These are phyloP conservation scores for Colletotrichum sp. DNA, from an alignment of 2,329 filamentous ascomycete genomes.

Conservation along the genomic window DNA sequence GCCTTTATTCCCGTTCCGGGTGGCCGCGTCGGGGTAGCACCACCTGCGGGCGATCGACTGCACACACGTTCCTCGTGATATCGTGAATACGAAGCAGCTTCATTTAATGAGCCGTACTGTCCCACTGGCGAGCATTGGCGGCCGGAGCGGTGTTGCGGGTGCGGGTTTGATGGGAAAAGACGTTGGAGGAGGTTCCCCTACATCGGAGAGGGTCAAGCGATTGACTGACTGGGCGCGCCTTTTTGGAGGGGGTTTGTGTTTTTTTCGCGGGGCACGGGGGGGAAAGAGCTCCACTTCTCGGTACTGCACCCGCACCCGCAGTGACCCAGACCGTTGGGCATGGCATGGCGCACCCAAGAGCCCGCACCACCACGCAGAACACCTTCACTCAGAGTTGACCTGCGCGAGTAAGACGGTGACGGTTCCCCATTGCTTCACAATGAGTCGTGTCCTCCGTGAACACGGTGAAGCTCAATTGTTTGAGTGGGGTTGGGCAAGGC, in stretches of 20 bases:
- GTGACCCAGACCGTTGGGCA: neutral
- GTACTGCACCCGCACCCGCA: neutral
- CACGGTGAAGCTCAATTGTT: neutral
- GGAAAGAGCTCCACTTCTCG: neutral
- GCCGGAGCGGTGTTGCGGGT: neutral
- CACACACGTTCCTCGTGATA: neutral
- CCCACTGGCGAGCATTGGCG: neutral
- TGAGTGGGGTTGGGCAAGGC: neutral
- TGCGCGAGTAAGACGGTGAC: neutral
- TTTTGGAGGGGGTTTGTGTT: neutral
- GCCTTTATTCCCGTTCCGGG: conserved; percentile 11
- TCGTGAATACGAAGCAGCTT: conserved; percentile 1
- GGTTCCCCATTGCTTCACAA: neutral
- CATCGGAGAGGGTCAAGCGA: neutral
- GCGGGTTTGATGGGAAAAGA: neutral
- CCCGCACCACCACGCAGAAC: neutral
- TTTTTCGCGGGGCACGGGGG: neutral
- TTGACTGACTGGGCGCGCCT: neutral
- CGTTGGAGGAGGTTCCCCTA: neutral
- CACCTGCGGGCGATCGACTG: neutral
- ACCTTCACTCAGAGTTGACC: neutral
- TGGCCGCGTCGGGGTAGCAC: conserved; percentile 11
- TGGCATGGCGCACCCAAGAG: neutral
- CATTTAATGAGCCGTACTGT: neutral
- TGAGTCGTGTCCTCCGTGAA: neutral